These are phyloP conservation scores for Stagonosporopsis tanaceti DNA, from an alignment of 2,329 filamentous ascomycete genomes.

Conservation along the genomic window DNA sequence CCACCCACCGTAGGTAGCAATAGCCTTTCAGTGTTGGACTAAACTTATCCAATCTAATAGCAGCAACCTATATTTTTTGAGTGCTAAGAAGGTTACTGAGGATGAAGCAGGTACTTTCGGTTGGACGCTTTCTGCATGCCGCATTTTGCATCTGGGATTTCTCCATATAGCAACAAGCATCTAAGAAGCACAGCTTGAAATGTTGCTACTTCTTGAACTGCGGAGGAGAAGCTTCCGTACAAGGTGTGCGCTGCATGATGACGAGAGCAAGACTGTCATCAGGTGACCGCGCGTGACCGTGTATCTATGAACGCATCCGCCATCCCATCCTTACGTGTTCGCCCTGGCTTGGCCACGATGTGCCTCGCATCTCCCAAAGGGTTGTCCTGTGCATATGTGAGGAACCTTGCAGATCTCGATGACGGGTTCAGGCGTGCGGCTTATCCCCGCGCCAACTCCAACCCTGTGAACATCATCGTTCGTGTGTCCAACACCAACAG, in stretches of 20 bases:
- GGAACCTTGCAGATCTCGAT: slow-evolving; percentile 11
- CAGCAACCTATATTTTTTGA: too few relatives aligned
- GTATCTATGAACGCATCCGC: not conserved
- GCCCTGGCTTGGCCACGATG: slow-evolving; percentile 2
- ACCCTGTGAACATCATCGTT: not conserved
- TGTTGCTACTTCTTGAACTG: too few relatives aligned
- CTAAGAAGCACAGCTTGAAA: too few relatives aligned
- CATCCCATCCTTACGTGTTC: not conserved
- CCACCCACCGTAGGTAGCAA: too few relatives aligned
- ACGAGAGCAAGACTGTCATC: not conserved
- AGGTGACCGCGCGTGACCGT: slow-evolving; percentile 3
- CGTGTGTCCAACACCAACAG: slow-evolving; percentile 1
- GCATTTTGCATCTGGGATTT: too few relatives aligned
- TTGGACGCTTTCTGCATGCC: too few relatives aligned
- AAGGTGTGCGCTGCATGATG: not conserved
- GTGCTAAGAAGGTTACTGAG: too few relatives aligned
- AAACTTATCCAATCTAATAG: too few relatives aligned
- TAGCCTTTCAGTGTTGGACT: too few relatives aligned
- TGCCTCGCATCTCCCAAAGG: slow-evolving; percentile 6
- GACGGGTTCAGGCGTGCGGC: slow-evolving; percentile 3
- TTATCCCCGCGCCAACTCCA: slow-evolving; percentile 9
- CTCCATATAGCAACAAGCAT: too few relatives aligned
- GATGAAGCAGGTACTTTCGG: too few relatives aligned
- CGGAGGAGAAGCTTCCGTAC: not conserved
- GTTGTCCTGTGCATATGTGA: slow-evolving; percentile 12